Evolutionary conservation across 176 grass and related monocot species (phyloP), one percentile per base, ranked within the genome.

Genomic region (Rhynchospora breviuscula): DNA sequence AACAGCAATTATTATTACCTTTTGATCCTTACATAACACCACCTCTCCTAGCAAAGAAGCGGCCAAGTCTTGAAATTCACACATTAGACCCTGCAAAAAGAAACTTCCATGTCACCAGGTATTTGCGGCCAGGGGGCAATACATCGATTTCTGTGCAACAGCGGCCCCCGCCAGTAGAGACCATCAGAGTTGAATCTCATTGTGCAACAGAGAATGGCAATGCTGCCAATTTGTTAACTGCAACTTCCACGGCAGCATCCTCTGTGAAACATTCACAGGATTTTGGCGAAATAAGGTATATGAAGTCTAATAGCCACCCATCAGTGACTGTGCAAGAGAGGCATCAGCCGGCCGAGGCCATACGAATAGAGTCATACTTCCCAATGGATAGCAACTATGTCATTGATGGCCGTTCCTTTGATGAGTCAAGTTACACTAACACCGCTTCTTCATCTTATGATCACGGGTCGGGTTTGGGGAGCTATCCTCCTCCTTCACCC

Each of bases 131-230:
- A 57, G 89, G 89, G 43, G 82, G 85, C 43, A 93, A 80, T 81
- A 79, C 91, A 83, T 93, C 96, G n/a, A 89, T 95, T 35, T 92
- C 91, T 46, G 89, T 99, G 26, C 91, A 95, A 85, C 91, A 99
- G 79, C 78, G 81, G 6, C 89, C 88, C 82, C 84, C 84, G 19
- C 84, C 86, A 0, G 72, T 85, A 66, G 88, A 99, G 87, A 93
- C 89, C 40, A 81, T 92, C 61, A 85, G 88, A 74, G 72, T 95
- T 0, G 86, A 99, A 61, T 99, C 91, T 84, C 85, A 90, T 89
- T 88, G 91, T 77, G 82, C 87, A 61, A 87, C 85, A 61, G 89
- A 82, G 25, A 80, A 86, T 51, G 73, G 86, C 48, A 89, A 95
- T 69, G 56, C 87, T 69, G 56, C 86, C 48, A 86, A 91, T 75